Evolutionary conservation across 352 stramenopile species (phyloP), one percentile per base, ranked within the genome.

Genomic region (Globisporangium spinosum): DNA sequence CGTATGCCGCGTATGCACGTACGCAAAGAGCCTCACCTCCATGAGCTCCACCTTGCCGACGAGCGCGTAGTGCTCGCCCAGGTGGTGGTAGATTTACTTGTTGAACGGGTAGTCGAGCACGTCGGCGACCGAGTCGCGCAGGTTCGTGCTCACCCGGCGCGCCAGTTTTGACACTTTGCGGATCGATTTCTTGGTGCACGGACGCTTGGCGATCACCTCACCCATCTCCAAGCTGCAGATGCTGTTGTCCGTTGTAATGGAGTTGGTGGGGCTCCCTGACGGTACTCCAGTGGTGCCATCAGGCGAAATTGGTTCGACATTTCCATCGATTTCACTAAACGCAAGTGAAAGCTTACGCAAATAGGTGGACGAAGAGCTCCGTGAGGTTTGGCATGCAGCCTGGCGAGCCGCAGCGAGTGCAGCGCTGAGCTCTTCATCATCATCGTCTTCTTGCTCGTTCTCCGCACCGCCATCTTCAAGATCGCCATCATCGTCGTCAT

Each of bases 1-100:
- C 6, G 73, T 70, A 73, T 90, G 87, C 47, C 75, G 83, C 15
- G 67, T 65, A 57, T 90, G 83, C 23, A 90, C 84, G 54, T 87
- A 92, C 8, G 90, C 73, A 49, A 90, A 87, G 29, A 95, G 73
- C 40, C 87, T 74, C 83, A 94, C 93, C 67, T 94, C 85, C 79
- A 95, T 85, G 25, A 94, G 76, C 57, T 94, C 85, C 8, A 89
- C 84, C 45, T 90, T 89, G 47, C 80, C 82, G 45, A 80, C 83
- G 12, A 93, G 61, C 17, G 73, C 70, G 45, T 87, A 95, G 12
- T 68, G 62, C 22, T 85, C 79, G 23, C 83, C 83, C 9, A 95
- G 38, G 68, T 95, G 85, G 17, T 75, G 25, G 38, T 80, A 80
- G 13, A 91, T 75, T 63, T 90, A 83, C 59, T 76, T 77, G 62